Evolutionary conservation across 495 filamentous ascomycete species (phyloP), one percentile per base, ranked within the genome.

Genomic region (Beverwykella pulmonaria): DNA sequence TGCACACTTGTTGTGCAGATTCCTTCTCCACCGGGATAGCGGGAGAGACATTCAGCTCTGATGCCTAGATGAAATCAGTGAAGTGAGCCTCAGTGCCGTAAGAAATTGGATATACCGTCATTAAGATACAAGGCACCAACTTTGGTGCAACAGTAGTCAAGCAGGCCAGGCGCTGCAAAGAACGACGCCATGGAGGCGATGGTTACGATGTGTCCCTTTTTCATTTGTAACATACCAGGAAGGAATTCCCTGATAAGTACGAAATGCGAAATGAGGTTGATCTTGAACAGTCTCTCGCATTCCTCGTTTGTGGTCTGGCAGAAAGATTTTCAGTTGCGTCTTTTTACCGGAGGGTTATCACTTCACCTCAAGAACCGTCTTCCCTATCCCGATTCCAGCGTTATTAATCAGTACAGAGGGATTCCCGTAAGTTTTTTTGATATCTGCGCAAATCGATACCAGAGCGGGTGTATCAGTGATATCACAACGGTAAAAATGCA

Each of bases 361-460:
- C 15, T 78, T 59, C 53, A 80, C 77, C 0, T 81, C 73, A 9
- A 86, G 78, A 30, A 87, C 80, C 0, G 76, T 70, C 12, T 76
- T 75, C 8, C 78, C 74, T 15, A 14, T 53, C 1, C 27, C 63
- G 20, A 65, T 59, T 1, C 63, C 63, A 19, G 86, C 86, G 54
- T 88, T 88, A 76, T 87, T 87, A 67, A 87, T 75, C 39, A 87
- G 75, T 14, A 88, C 80, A 0, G 78, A 82, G 10, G 83, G 79
- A 52, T 82, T 75, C 63, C 84, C 79, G 32, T 81, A 77, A 1
- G 76, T 71, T 0, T 62, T 50, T n/a, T 55, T 22, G 19, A 65
- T 65, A n/a, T 59, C 36, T 32, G 74, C 73, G 7, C 79, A 83
- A 2, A 79, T 72, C 8, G 72, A 56, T 17, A 73, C 70, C 47